These are phyloP conservation scores for Plectosphaerella cucumerina DNA, from an alignment of 2,329 filamentous ascomycete species.

Conservation along the genomic window DNA sequence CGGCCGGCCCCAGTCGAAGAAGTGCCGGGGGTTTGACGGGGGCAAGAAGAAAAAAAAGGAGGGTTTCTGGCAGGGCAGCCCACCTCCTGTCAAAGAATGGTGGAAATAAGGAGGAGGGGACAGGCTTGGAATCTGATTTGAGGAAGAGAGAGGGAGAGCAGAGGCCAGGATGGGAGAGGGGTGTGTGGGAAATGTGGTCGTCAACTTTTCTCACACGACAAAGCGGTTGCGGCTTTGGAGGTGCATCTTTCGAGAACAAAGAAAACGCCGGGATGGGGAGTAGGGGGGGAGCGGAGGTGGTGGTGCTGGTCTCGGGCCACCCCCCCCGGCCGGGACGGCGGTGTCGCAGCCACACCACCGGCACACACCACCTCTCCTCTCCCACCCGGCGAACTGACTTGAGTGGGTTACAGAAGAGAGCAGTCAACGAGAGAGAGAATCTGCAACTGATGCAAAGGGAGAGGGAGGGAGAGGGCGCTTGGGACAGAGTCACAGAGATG, in stretches of 20 bases:
- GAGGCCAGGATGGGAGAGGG: not conserved
- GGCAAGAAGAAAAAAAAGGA: not conserved
- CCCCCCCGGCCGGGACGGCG: not conserved
- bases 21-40: not conserved
- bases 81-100: not conserved
- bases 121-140: too few species aligned
- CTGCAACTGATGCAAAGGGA: too few species aligned
- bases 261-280: not conserved
- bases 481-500: too few species aligned
- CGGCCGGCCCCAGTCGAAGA: constrained; percentile 2
- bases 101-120: constrained; percentile 3
- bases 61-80: not conserved
- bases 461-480: too few species aligned
- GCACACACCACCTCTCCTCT: too few species aligned
- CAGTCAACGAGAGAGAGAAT: too few species aligned
- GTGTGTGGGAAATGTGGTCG: not conserved
- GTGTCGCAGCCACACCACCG: not conserved
- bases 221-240: constrained; percentile 2
- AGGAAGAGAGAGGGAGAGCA: not conserved
- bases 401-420: too few species aligned
- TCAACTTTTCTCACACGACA: constrained; percentile 1
- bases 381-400: too few species aligned
- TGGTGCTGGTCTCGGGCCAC: not conserved
- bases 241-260: constrained; percentile 1
- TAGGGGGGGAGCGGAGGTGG: too few species aligned